Percentiles rank a stretch among this genome's conserved stretches.
phyloP scores from a whole-genome alignment of 2,329 filamentous ascomycete species.

The Neocatenulostroma microsporum region DNA sequence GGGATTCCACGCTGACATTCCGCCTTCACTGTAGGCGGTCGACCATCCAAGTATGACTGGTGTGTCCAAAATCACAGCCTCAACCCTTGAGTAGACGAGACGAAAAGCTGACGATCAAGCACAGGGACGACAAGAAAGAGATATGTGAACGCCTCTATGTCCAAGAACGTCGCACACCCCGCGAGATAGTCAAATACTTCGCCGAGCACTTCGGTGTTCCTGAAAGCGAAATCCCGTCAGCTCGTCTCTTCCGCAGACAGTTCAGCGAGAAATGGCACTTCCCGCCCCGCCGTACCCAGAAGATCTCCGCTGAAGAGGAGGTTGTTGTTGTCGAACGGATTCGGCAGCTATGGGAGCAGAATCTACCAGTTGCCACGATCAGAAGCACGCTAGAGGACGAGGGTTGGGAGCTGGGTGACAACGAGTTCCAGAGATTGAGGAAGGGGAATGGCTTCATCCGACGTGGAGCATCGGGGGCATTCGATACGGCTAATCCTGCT shows the following conservation, averaged over 20 bases:
- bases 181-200: slow-evolving; percentile 68
- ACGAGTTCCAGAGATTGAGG: slow-evolving; percentile 41
- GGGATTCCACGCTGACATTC: no score
- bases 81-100: no score
- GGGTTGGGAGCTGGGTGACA: slow-evolving; percentile 62
- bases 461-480: slow-evolving; percentile 7
- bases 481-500: background rate
- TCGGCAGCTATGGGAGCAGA: slow-evolving; percentile 69
- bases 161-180: slow-evolving; percentile 62
- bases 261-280: slow-evolving; percentile 59
- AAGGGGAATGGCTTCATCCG: slow-evolving; percentile 50
- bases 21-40: no score
- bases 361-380: slow-evolving; percentile 66
- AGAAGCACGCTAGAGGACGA: slow-evolving; percentile 60
- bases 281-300: slow-evolving; percentile 54
- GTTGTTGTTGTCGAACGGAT: slow-evolving; percentile 58
- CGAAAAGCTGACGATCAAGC: no score
- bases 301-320: slow-evolving; percentile 65
- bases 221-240: slow-evolving; percentile 57
- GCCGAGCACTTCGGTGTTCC: slow-evolving; percentile 30
- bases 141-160: slow-evolving; percentile 68
- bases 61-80: background rate
- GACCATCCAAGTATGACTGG: slow-evolving; percentile 7
- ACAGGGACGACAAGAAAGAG: slow-evolving; percentile 59
- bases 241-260: slow-evolving; percentile 20